Base-by-base conservation (phyloP, 441 rosid genomes). In the Pelargonium myrrhifolium region DNA sequence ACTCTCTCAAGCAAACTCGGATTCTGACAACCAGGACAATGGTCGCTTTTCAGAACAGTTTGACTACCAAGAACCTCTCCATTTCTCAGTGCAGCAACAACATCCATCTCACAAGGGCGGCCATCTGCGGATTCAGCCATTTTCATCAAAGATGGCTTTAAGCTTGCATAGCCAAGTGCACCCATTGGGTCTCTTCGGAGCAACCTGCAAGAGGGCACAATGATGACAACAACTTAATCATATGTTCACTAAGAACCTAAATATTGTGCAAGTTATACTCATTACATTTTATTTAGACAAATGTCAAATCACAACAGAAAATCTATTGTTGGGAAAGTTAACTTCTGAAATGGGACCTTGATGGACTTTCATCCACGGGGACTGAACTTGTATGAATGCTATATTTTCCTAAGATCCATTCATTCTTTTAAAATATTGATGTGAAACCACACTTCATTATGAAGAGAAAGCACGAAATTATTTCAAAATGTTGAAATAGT, bases 111-210 rank as follows among this genome's bases (percentile, higher is more conserved):
- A 77, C 72, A 82, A 79, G 98, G 98, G 56, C 95, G 95, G 72
- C 93, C 95, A 70, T 90, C 97, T 55, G 91, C 80, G 71, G 95
- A 87, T 79, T 86, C 97, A 66, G 86, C 91, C 68, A 86, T 81
- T 83, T 86, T 90, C 89, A 75, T 81, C 70, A 82, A 75, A 78
- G 97, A 85, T 24, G 96, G 96, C 78, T 87, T 87, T 72, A 70
- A 68, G 80, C 77, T 79, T n/a, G 87, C 82, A 87, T 90, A 87
- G 58, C 92, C 96, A 76, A 95, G 95, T 18, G 99, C 98, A 79
- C 98, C 99, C 99, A 92, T 92, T 47, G 99, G 99, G 81, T 95
- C 88, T 84, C 98, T 88, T 79, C 99, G 80, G 40, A 95, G 95
- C 84, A 95, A 87, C 78, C 98, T 95, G 83, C 71, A 72, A 68